Base-by-base conservation (phyloP, 2,329 filamentous ascomycete genomes). In the Alternaria sp. region DNA sequence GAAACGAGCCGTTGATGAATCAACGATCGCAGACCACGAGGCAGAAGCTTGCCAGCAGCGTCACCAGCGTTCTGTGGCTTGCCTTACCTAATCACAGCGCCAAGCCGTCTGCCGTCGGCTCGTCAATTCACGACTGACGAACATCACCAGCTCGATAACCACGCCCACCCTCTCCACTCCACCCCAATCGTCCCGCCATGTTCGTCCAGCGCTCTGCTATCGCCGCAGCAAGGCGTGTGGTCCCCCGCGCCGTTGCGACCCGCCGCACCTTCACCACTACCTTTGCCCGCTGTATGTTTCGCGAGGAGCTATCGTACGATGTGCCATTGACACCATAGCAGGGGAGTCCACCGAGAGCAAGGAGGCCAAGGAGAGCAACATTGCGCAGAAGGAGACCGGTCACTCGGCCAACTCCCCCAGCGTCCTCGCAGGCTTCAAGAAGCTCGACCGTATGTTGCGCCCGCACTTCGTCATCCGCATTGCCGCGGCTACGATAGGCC, bases 201-300 rank as follows among this genome's bases (percentile, higher is more conserved):
- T 81, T 85, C 73, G 80, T 85, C 77, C 83, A 84, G 72, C 83
- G 84, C 77, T 84, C 83, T 67, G 83, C 81, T 64, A 77, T 84
- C 62, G 80, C 81, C 72, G 80, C 84, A 67, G 79, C 79, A 64
- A 79, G 82, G 78, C 83, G 82, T 71, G 78, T 77, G 60, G 79
- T 81, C 69, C 74, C 81, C 66, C 73, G 74, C 66, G 81, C 80
- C 67, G 65, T 79, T 63, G 77, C 79, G 28, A 52, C 49, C 69
- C 76, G 74, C 63, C 82, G 83, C 75, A 80, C 80, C 62, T 85
- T 86, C 74, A 79, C 83, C 66, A 80, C 79, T 69, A 80, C 81
- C 59, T 77, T 83, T 67, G 76, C 80, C 68, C 81, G 81, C 77
- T 79, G 83, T 85, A 81, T 75, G 83, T 75, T 55, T 55, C 65